phyloP scores from a whole-genome alignment of 2,329 filamentous ascomycete genomes.

The Sporothrix luriei region DNA sequence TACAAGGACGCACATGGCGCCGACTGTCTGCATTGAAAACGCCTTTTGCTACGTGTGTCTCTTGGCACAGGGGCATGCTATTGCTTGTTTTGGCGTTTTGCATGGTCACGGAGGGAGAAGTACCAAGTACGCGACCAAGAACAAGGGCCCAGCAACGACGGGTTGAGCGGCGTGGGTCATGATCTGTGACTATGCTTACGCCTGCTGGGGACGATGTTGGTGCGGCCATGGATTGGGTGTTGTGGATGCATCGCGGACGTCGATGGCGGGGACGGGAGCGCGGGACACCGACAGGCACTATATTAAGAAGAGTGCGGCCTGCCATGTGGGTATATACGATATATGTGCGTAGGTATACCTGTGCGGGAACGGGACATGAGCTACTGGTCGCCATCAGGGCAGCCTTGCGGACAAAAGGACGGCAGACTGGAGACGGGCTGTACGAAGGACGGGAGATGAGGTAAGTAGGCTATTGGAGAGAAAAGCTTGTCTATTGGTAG shows the following conservation, averaged over 20 bases:
- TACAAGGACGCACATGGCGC: constrained; percentile 19
- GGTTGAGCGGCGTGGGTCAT: background rate
- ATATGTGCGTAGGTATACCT: constrained; percentile 21
- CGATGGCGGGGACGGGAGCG: constrained; percentile 13
- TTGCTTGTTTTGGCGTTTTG: constrained; percentile 14
- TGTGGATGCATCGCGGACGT: constrained; percentile 10
- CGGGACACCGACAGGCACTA: constrained; percentile 24
- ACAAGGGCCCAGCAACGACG: background rate
- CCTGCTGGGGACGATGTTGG: background rate
- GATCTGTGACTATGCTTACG: constrained; percentile 13
- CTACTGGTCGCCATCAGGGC: constrained; percentile 8
- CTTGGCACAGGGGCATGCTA: constrained; percentile 21
- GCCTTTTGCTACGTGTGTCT: constrained; percentile 20
- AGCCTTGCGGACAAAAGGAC: constrained; percentile 28
- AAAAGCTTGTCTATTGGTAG: too few relatives aligned
- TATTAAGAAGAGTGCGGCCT: constrained; percentile 12
- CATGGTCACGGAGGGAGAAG: background rate
- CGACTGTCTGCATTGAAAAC: constrained; percentile 15
- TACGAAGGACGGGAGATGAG: background rate
- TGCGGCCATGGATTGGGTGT: background rate
- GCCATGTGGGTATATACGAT: constrained; percentile 7
- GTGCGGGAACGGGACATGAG: constrained; percentile 6
- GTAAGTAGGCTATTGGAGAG: background rate
- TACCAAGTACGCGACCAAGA: background rate
- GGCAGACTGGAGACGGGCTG: background rate